Evolutionary conservation across 306 rosid genomes (phyloP).

Genomic region (Cyclanthera cordifolia): DNA sequence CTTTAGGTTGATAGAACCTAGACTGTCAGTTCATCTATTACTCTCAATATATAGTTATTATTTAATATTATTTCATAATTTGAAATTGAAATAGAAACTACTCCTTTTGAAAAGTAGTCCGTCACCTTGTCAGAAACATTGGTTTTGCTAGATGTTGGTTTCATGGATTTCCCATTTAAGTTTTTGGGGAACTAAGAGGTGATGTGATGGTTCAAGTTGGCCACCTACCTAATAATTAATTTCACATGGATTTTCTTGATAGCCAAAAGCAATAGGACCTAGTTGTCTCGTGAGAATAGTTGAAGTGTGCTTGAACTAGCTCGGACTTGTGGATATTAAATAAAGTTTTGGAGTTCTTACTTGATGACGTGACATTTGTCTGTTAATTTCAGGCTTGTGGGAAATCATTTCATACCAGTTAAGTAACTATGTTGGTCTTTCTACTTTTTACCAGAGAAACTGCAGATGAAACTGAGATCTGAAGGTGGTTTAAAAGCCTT

Average conservation of each 20-base stretch:
- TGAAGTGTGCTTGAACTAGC: too few relatives aligned
- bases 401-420: too few relatives aligned
- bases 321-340: too few relatives aligned
- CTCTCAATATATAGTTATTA: too few relatives aligned
- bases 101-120: neutral
- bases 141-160: neutral
- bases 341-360: neutral
- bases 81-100: neutral
- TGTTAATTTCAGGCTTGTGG: conserved; percentile 3
- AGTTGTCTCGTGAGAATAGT: too few relatives aligned
- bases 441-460: conserved; percentile 39
- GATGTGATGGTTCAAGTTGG: too few relatives aligned
- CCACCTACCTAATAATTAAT: too few relatives aligned
- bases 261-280: too few relatives aligned
- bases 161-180: neutral
- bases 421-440: conserved; percentile 12
- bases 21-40: neutral
- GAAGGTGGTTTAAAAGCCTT: conserved; percentile 95
- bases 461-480: conserved; percentile 64
- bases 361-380: neutral
- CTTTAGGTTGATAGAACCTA: neutral
- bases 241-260: too few relatives aligned
- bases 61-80: neutral
- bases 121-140: neutral
- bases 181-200: too few relatives aligned